phyloP scores from a whole-genome alignment of 495 filamentous ascomycete species.

The Amorphotheca resinae region DNA sequence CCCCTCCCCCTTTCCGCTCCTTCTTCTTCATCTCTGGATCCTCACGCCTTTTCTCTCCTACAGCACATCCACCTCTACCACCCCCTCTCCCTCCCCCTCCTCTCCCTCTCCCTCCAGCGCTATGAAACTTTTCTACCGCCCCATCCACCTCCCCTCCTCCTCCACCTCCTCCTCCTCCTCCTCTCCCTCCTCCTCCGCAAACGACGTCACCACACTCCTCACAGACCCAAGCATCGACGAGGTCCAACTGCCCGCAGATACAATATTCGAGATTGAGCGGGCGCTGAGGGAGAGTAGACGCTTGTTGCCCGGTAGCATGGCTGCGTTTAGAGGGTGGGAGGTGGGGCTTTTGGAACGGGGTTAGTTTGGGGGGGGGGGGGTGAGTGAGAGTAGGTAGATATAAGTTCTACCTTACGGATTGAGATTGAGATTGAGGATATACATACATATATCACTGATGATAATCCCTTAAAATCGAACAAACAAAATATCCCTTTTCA shows the following conservation, averaged over 20 bases:
- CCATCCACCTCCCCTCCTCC: not conserved
- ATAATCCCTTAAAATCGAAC: no score
- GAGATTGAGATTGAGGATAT: no score
- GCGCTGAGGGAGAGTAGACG: slow-evolving; percentile 36
- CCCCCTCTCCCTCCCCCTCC: not conserved
- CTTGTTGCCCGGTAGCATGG: slow-evolving; percentile 42
- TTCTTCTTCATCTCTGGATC: slow-evolving; percentile 6
- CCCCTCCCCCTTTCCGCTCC: not conserved
- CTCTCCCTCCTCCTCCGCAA: slow-evolving; percentile 16
- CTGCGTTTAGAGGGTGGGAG: slow-evolving; percentile 50
- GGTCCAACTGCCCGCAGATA: slow-evolving; percentile 40
- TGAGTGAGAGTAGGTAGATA: no score
- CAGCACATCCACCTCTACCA: not conserved
- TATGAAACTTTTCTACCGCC: slow-evolving; percentile 18
- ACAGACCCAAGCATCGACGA: slow-evolving; percentile 50
- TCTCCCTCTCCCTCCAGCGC: slow-evolving; percentile 2
- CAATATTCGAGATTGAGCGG: slow-evolving; percentile 31
- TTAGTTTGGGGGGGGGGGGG: slow-evolving; percentile 14
- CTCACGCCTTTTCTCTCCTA: not conserved
- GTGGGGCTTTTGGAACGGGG: slow-evolving; percentile 49
- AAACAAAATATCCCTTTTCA: no score
- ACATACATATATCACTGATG: no score
- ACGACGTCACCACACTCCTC: slow-evolving; percentile 40
- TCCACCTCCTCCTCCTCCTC: not conserved
- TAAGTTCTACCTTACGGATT: no score